phyloP scores from a whole-genome alignment of 2,329 filamentous ascomycete species.

The Epichloe sibirici region DNA sequence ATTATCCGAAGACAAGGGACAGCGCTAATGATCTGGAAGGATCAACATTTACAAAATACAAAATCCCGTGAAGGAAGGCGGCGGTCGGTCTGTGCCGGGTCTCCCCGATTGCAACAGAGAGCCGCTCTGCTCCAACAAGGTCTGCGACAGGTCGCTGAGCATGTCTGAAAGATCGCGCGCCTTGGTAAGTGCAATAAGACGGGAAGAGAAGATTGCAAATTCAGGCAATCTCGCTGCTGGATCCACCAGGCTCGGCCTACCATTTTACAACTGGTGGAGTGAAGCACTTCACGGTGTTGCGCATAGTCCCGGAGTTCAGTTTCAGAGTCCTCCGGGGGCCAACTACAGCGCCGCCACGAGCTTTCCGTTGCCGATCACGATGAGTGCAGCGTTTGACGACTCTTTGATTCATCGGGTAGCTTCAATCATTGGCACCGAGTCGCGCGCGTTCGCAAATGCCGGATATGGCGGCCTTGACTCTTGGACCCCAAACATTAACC shows the following conservation, averaged over 20 bases:
- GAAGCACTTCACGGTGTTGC: conserved; percentile 53
- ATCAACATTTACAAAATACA: not conserved
- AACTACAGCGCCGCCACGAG: conserved; percentile 47
- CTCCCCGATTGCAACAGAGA: conserved; percentile 13
- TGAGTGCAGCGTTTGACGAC: conserved; percentile 53
- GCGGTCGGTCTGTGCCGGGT: not conserved
- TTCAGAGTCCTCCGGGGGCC: conserved; percentile 12
- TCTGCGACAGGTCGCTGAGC: conserved; percentile 32
- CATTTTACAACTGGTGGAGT: conserved; percentile 48
- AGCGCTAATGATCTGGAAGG: not conserved
- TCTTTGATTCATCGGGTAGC: conserved; percentile 45
- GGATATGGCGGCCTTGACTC: conserved; percentile 43
- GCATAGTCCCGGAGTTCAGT: conserved; percentile 14
- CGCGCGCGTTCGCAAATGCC: conserved; percentile 51
- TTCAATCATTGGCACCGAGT: conserved; percentile 44
- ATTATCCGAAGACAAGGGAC: no score
- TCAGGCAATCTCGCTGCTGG: conserved; percentile 1
- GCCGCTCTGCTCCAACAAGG: conserved; percentile 17
- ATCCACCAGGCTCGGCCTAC: conserved; percentile 37
- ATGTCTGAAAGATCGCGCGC: conserved; percentile 17
- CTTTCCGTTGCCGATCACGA: conserved; percentile 52
- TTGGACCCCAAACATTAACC: conserved; percentile 58
- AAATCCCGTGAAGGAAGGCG: not conserved
- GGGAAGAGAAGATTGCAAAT: not conserved
- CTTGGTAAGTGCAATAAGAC: conserved; percentile 13